phyloP scores from a whole-genome alignment of 129 eudicot species.

The Saposhnikovia divaricata region DNA sequence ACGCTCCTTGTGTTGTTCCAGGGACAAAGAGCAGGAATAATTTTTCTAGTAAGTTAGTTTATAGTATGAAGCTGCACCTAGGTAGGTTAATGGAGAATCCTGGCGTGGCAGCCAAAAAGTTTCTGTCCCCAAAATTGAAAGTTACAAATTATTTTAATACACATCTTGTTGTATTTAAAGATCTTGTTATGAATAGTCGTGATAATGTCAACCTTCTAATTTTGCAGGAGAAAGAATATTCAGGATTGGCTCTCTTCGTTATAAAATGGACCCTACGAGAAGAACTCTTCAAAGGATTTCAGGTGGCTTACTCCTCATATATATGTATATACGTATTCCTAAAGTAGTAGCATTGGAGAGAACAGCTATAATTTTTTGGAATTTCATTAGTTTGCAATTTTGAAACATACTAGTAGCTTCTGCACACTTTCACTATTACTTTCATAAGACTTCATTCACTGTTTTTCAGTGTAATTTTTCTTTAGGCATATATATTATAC shows the following conservation, averaged over 20 bases:
- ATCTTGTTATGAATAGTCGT: neutral
- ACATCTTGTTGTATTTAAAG: slow-evolving; percentile 8
- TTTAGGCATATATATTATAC: too few relatives aligned
- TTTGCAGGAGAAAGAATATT: slow-evolving; percentile 77
- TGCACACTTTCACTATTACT: neutral
- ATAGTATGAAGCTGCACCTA: slow-evolving; percentile 32
- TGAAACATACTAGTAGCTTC: neutral
- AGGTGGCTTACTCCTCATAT: slow-evolving; percentile 44
- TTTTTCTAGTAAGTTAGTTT: slow-evolving; percentile 50
- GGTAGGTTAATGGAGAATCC: slow-evolving; percentile 40
- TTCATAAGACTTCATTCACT: neutral
- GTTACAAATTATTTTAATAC: slow-evolving; percentile 11
- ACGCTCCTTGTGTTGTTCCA: slow-evolving; percentile 23
- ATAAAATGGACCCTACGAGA: slow-evolving; percentile 81
- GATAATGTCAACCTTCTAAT: neutral
- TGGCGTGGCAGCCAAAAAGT: slow-evolving; percentile 30
- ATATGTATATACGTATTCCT: neutral
- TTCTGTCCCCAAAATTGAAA: neutral
- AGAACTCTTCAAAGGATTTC: slow-evolving; percentile 81
- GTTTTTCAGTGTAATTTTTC: too few relatives aligned
- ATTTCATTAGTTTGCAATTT: neutral
- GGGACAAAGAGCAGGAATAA: slow-evolving; percentile 33
- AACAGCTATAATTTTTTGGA: neutral
- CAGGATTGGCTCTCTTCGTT: slow-evolving; percentile 73
- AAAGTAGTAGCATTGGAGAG: neutral